Evolutionary conservation across 305 asterid genomes (phyloP), one percentile per base, ranked within the genome.

Genomic region (Striga hermonthica): DNA sequence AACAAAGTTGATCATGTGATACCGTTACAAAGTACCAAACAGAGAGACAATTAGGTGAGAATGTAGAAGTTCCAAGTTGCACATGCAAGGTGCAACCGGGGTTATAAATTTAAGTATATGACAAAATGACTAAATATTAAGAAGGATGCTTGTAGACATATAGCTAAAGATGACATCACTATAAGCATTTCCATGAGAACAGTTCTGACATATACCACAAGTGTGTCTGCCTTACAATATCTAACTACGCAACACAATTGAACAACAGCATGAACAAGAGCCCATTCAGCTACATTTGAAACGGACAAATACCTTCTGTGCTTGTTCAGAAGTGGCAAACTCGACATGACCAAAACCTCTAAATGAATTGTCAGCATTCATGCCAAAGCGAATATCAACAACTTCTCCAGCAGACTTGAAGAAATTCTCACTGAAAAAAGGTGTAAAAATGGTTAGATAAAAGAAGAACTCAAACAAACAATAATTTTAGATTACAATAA

Each of bases 301-400:
- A 15, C 1, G 8, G 36, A 9, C 39, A 54, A 22, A 22, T 77
- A 89, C 97, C 95, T 86, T 87, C 16, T 69, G 74, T 35, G 95
- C 96, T 49, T 80, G 87, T 73, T 82, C 95, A 39, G 77, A 63
- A 40, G 91, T 72, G 52, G 89, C 84, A 79, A 92, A 92, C 72
- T 92, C 95, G 65, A 87, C 87, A 75, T 87, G 88, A 11, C 93
- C 98, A 86, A 56, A 87, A 64, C 98, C 98, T 79, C 71, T 87
- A 50, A 86, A 84, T 3, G 84, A 48, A 53, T 82, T 86, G 22
- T 87, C 97, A 0, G n/a, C 45, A 5, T 57, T 73, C 60, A 74
- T 78, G 36, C 84, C 79, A 66, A 92, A 82, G 34, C 94, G 95
- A 36, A 87, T 80, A 16, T 80, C 85, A 70, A 76, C 77, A 65